Evolutionary conservation across 2,329 filamentous ascomycete species (phyloP).

Genomic region (Verticillium longisporum): DNA sequence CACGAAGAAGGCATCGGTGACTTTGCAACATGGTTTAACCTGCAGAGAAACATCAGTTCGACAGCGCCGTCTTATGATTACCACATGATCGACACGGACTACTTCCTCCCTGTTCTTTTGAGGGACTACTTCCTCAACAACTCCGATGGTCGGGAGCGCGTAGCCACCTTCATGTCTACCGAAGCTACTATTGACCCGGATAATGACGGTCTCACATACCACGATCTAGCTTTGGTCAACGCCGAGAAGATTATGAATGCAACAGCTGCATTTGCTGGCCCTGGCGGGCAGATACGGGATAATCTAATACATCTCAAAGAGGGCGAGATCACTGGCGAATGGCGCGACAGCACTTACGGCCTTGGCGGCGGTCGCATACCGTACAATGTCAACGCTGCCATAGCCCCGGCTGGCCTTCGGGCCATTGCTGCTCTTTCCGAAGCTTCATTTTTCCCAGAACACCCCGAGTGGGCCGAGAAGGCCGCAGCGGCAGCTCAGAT

Average conservation of each 20-base stretch:
- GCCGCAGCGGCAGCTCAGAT: conserved; percentile 47
- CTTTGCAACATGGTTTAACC: conserved; percentile 54
- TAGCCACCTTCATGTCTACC: conserved; percentile 26
- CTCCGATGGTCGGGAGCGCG: conserved; percentile 23
- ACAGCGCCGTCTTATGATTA: conserved; percentile 49
- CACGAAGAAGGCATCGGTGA: conserved; percentile 62
- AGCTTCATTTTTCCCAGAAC: conserved; percentile 41
- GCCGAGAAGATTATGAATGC: conserved; percentile 52
- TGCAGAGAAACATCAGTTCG: conserved; percentile 43
- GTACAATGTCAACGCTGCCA: conserved; percentile 57
- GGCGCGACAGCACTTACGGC: conserved; percentile 55
- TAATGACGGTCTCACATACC: conserved; percentile 48
- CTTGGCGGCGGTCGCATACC: conserved; percentile 57
- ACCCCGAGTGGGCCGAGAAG: conserved; percentile 35
- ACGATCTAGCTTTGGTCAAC: conserved; percentile 41
- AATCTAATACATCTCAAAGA: conserved; percentile 54
- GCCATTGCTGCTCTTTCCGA: conserved; percentile 46
- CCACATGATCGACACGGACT: conserved; percentile 59
- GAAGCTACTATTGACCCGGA: conserved; percentile 40
- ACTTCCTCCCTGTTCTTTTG: conserved; percentile 51
- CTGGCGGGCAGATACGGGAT: conserved; percentile 33
- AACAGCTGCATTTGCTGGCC: conserved; percentile 44
- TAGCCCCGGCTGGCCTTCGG: conserved; percentile 54
- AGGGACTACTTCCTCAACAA: conserved; percentile 50
- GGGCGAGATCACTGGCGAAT: conserved; percentile 50